Evolutionary conservation across 1,284 basidiomycete genomes (phyloP).

Genomic region (Heterobasidion annosum): DNA sequence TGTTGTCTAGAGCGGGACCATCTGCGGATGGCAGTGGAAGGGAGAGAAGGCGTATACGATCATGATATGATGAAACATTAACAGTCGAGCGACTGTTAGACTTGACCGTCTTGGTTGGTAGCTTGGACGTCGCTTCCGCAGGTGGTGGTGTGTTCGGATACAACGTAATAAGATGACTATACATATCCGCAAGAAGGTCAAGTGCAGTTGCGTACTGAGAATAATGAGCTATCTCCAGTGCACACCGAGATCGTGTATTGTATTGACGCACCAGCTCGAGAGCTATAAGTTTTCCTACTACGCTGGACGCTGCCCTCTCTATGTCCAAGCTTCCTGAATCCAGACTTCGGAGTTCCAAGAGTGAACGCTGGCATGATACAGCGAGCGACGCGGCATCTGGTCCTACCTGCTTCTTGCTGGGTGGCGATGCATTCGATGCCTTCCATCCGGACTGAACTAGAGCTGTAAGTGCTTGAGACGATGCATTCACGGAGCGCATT

Average conservation of each 20-base stretch:
- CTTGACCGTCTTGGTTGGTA: background rate
- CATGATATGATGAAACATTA: background rate
- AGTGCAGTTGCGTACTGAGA: slow-evolving; percentile 42
- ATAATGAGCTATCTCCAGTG: slow-evolving; percentile 4
- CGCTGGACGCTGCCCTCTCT: slow-evolving; percentile 59
- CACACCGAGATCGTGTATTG: slow-evolving; percentile 1
- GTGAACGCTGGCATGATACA: slow-evolving; percentile 23
- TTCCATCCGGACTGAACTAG: slow-evolving; percentile 54
- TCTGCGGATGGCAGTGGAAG: slow-evolving; percentile 29
- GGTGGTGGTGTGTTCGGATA: slow-evolving; percentile 8
- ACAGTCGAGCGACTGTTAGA: background rate
- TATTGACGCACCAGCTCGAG: slow-evolving; percentile 51
- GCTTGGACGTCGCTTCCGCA: background rate
- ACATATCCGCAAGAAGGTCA: slow-evolving; percentile 34
- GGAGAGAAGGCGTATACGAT: slow-evolving; percentile 28
- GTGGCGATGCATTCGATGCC: slow-evolving; percentile 18
- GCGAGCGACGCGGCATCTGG: slow-evolving; percentile 23
- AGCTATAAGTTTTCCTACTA: slow-evolving; percentile 53
- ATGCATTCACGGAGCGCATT: slow-evolving; percentile 55
- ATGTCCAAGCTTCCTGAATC: slow-evolving; percentile 47
- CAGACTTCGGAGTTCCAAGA: slow-evolving; percentile 36
- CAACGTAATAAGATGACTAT: slow-evolving; percentile 30
- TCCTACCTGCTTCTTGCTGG: slow-evolving; percentile 16
- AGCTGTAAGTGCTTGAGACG: slow-evolving; percentile 45
- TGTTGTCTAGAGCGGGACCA: slow-evolving; percentile 21